Percentiles rank a stretch among this genome's conserved stretches.
These are phyloP conservation scores for Pleurotus giganteus DNA, from an alignment of 768 basidiomycete species.

Conservation along the genomic window DNA sequence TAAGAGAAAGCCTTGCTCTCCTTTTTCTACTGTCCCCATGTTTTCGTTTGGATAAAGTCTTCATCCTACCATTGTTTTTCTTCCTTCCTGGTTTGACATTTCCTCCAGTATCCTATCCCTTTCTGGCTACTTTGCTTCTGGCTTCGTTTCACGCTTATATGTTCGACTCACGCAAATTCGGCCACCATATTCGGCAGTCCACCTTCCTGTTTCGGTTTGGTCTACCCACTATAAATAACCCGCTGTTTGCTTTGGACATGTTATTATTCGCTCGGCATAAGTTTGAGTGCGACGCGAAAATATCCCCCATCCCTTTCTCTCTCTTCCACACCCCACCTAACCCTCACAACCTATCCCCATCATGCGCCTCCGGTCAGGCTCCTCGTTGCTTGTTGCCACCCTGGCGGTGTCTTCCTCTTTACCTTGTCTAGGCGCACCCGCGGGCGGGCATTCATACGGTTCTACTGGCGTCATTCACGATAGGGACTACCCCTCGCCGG, in stretches of 20 bases:
- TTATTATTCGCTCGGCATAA: background rate
- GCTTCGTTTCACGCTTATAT: too few species aligned
- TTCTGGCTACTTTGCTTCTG: too few species aligned
- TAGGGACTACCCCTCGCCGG: background rate
- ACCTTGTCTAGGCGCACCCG: conserved; percentile 41
- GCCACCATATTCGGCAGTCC: background rate
- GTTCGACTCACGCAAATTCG: too few species aligned
- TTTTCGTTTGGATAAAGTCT: too few species aligned
- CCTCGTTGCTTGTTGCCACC: conserved; percentile 45
- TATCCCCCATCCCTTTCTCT: background rate
- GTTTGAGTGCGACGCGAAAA: background rate
- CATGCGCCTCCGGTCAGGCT: conserved; percentile 48
- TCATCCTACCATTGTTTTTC: too few species aligned
- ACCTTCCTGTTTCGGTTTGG: background rate
- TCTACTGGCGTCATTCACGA: background rate
- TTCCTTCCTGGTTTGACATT: too few species aligned
- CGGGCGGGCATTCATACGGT: conserved; percentile 27
- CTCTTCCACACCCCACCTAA: conserved; percentile 7
- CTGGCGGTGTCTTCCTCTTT: conserved; percentile 52
- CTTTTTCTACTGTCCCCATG: too few species aligned
- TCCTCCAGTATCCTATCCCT: too few species aligned
- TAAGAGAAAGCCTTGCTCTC: too few species aligned
- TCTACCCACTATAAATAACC: background rate
- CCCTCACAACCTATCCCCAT: conserved; percentile 10
- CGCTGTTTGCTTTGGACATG: background rate